Conservation (phyloP, 2,329 filamentous ascomycete genomes). For the Didymellaceae sp. region DNA sequence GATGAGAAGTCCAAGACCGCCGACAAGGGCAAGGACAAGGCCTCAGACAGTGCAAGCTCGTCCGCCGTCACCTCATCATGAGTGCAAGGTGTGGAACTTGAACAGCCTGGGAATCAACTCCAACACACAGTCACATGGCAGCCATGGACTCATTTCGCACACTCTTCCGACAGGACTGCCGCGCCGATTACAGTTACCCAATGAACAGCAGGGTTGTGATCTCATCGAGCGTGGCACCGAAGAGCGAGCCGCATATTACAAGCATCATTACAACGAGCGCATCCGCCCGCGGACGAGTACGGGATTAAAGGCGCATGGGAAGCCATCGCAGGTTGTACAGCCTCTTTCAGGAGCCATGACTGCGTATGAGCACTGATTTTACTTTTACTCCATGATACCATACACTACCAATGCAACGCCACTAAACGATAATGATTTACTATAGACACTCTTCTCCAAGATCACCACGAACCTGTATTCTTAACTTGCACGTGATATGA, state of each 20-base stretch:
- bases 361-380: conserved; percentile 14
- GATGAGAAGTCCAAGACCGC: conserved; percentile 46
- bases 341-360: conserved; percentile 4
- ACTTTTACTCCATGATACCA: conserved; percentile 41
- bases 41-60: conserved; percentile 29
- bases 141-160: background rate
- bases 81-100: background rate
- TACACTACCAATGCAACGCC: conserved; percentile 29
- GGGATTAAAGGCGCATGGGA: conserved; percentile 20
- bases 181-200: conserved; percentile 13
- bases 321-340: conserved; percentile 29
- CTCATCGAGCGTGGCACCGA: conserved; percentile 11
- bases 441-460: background rate
- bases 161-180: conserved; percentile 30
- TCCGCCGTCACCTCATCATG: conserved; percentile 26
- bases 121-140: conserved; percentile 4
- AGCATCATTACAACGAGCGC: conserved; percentile 15
- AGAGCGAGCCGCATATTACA: conserved; percentile 8
- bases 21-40: conserved; percentile 38
- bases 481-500: conserved; percentile 9
- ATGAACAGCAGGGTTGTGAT: background rate
- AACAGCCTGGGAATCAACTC: background rate
- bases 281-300: conserved; percentile 7
- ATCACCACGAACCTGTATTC: background rate
- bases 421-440: conserved; percentile 14